Base-by-base conservation (phyloP, 768 basidiomycete genomes). In the Suillus subaureus region DNA sequence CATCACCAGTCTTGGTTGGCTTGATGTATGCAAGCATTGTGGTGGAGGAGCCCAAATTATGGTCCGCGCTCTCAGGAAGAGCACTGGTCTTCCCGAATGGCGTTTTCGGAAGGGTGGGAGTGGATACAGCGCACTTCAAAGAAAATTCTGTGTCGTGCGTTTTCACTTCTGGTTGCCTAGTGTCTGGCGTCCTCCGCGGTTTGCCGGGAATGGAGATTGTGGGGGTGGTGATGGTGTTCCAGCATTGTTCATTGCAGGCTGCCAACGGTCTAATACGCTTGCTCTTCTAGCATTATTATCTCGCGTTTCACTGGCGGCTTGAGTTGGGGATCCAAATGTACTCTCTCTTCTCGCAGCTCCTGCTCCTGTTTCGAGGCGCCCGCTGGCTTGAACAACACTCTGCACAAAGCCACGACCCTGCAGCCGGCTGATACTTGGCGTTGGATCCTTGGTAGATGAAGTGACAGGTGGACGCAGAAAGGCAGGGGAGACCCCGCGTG, bases 381-480 rank as follows among this genome's bases (percentile, higher is more conserved):
- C 79, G 70, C 86, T 92, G 56, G 83, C 89, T 75, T 90, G 88
- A 40, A 95, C 89, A 80, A 93, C 87, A 67, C 84, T 92, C 75
- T 92, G 89, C 3, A 95, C 93, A 72, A 95, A 94, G 5, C 93
- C 93, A 47, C 93, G 87, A 23, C 93, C 93, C 71, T 94, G 89
- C 21, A 95, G 77, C 66, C 92, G 81, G 67, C 91, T 94, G 39
- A 94, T 85, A 73, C 91, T 93, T 0, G 93, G 93, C 2, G 92
- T 92, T 4, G 85, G 85, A 54, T 92, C 92, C 73, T 93, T 94
- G 61, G 81, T 75, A 4, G 82, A 72, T 11, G 85, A 78, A 2
- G 81, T 79, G 13, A 8, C 7, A 3, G 72, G 73, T 12, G 61
- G 70, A 54, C 85, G 87, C 33, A 88, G 78, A 72, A 92, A 89